phyloP scores from a whole-genome alignment of 345 rosid genomes.

The Erysimum cheiranthoides region DNA sequence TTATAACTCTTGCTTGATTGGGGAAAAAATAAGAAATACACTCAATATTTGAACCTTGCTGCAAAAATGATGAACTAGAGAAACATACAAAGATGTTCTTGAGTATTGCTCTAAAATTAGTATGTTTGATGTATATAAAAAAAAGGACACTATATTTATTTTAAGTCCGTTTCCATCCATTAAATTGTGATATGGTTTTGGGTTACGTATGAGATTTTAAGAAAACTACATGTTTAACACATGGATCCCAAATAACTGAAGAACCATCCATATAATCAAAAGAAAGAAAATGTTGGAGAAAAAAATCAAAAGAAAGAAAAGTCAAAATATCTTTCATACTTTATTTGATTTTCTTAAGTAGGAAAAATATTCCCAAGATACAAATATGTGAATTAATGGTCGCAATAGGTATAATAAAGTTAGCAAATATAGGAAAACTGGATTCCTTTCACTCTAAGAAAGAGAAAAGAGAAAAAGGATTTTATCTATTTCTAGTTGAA shows the following conservation, averaged over 20 bases:
- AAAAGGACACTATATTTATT: neutral
- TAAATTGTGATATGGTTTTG: neutral
- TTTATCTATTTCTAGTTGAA: conserved; percentile 30
- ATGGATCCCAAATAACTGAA: neutral
- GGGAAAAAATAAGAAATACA: neutral
- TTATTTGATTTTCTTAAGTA: neutral
- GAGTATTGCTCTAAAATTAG: neutral
- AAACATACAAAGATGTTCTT: neutral
- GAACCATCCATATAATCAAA: neutral
- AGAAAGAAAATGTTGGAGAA: neutral
- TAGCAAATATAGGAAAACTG: conserved; percentile 22
- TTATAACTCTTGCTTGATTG: neutral
- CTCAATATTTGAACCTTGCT: neutral
- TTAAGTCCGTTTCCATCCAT: neutral
- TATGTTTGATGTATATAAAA: neutral
- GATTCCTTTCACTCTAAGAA: conserved; percentile 39
- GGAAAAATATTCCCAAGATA: conserved; percentile 17
- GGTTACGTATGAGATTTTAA: neutral
- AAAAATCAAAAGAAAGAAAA: neutral
- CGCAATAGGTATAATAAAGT: conserved; percentile 8
- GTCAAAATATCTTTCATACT: neutral
- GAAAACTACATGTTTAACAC: neutral
- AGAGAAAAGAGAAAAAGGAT: neutral
- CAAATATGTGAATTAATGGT: conserved; percentile 9
- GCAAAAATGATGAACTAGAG: no score